These are phyloP conservation scores for Pseudogymnoascus verrucosus DNA, from an alignment of 2,329 filamentous ascomycete genomes.

Conservation along the genomic window DNA sequence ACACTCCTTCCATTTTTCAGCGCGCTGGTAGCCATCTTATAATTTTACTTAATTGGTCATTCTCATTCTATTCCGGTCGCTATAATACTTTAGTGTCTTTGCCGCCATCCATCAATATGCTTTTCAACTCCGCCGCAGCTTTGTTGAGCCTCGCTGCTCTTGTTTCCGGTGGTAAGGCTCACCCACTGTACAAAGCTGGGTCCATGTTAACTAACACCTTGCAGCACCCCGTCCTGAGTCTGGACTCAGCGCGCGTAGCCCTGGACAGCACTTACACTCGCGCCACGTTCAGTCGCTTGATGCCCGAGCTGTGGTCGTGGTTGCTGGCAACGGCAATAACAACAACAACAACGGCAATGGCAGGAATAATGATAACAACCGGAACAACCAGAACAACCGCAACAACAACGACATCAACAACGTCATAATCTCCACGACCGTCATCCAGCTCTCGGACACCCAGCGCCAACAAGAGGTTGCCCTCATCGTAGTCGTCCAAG, in stretches of 20 bases:
- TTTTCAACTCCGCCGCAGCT: conserved; percentile 9
- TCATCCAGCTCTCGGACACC: neutral
- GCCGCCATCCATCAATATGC: neutral
- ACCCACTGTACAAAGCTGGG: neutral
- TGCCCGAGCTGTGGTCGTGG: conserved; percentile 11
- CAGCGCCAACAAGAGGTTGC: conserved; percentile 14
- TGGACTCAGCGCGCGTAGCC: conserved; percentile 11
- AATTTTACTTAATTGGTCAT: neutral
- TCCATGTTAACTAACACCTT: conserved; percentile 17
- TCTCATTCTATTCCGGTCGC: neutral
- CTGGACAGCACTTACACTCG: conserved; percentile 15
- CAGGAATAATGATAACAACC: conserved; percentile 11
- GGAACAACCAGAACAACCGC: conserved; percentile 7
- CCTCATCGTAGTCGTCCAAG: conserved; percentile 16
- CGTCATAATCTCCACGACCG: neutral
- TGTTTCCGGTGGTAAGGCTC: conserved; percentile 20
- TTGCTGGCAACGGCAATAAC: conserved; percentile 9
- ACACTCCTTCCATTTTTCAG: neutral
- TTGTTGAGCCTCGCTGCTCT: conserved; percentile 20
- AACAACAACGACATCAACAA: conserved; percentile 5
- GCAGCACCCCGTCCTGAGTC: conserved; percentile 20
- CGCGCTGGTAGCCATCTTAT: conserved; percentile 5
- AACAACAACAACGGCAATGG: neutral
- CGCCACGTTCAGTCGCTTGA: conserved; percentile 20
- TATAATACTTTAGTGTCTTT: neutral